phyloP scores from a whole-genome alignment of 495 filamentous ascomycete species.

The Penicillium paradoxum region DNA sequence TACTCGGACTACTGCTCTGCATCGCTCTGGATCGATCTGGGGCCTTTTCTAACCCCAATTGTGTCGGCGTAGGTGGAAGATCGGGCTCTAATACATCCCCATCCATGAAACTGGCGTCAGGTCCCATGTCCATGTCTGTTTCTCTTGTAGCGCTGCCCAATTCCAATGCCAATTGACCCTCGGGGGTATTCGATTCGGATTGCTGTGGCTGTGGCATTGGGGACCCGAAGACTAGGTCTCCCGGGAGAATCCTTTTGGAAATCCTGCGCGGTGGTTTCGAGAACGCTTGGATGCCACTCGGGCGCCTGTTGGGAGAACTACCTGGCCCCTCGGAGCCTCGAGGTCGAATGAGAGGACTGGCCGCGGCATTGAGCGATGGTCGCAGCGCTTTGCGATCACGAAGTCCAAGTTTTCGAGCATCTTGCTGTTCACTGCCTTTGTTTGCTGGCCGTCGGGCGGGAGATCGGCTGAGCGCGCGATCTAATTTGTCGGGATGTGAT shows the following conservation, averaged over 20 bases:
- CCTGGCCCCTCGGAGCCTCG: conserved; percentile 27
- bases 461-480: conserved; percentile 41
- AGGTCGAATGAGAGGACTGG: conserved; percentile 32
- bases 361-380: conserved; percentile 34
- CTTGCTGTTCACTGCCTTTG: conserved; percentile 17
- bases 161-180: conserved; percentile 39
- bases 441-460: conserved; percentile 17
- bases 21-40: conserved; percentile 33
- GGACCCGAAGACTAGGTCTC: conserved; percentile 43
- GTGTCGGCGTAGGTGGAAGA: conserved; percentile 64
- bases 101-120: conserved; percentile 28
- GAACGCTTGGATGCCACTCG: conserved; percentile 36
- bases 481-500: conserved; percentile 56
- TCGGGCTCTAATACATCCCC: conserved; percentile 56
- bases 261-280: conserved; percentile 39
- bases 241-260: conserved; percentile 36
- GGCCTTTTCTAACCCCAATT: conserved; percentile 48
- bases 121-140: conserved; percentile 13
- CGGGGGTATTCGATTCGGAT: conserved; percentile 26
- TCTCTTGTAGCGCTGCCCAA: conserved; percentile 33
- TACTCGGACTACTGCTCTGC: conserved; percentile 42
- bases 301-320: conserved; percentile 30
- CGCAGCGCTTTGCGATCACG: conserved; percentile 35
- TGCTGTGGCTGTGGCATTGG: conserved; percentile 27
- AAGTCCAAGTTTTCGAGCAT: conserved; percentile 27